Evolutionary conservation across 805 yeast genomes (phyloP), one percentile per base, ranked within the genome.

Genomic region (Saturnispora sanitii): DNA sequence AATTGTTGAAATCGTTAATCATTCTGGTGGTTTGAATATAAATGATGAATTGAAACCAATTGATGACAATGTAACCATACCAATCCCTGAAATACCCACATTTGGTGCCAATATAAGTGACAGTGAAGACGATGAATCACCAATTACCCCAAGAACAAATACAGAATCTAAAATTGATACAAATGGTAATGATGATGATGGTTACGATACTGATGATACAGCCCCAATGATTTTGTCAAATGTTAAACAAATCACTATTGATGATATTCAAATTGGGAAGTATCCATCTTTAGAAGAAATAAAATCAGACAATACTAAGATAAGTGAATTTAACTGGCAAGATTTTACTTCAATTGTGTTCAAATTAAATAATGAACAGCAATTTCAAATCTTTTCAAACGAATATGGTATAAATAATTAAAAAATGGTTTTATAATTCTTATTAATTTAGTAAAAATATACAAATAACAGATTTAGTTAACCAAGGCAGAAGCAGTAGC

Each of bases 401-500:
- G 37, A 28, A 33, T 39, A 39, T 29, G 42, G 42, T 30, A 31
- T 20, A 17, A 5, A 37, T 6, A 27, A 22, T 8, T 11, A 21
- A 11, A 20, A 15, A 22, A 15, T 28, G 22, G 16, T 28, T 16
- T 19, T 3, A 7, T 20, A 12, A 27, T 29, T 29, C 15, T 11
- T 32, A 19, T 15, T 32, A 17, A 19, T 19, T 32, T 18, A 32
- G 25, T 27, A 27, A 19, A 32, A 32, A 19, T 19, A 12, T 33
- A 39, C 22, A 39, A n/a, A 33, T 27, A 20, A 44, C 40, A 34
- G 26, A 63, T 66, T 73, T 87, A 92, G 84, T 90, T 90, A 66
- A 92, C 99, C 73, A 92, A 81, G 72, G 99, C 94, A 64, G 98
- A 92, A 67, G 99, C 99, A 67, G 98, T 92, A 68, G 98, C 95